Conservation (phyloP, 208 protist species). For the Wallacemonas rigidus region DNA sequence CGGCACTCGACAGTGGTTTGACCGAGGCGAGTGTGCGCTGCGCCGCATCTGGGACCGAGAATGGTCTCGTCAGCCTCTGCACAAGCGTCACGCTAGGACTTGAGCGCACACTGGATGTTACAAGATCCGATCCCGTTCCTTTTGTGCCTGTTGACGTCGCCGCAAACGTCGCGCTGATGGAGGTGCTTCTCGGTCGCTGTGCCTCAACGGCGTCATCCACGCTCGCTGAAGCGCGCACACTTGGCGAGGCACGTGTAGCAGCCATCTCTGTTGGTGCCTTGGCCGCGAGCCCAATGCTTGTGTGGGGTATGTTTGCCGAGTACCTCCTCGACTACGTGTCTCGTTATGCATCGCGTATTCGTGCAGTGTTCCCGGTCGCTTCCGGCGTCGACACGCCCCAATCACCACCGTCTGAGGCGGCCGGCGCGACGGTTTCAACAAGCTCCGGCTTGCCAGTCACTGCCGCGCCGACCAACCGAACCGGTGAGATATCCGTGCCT, state of each 20-base stretch:
- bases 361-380: conserved; percentile 33
- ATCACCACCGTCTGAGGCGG: too few relatives aligned
- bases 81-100: conserved; percentile 63
- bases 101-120: conserved; percentile 44
- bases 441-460: too few relatives aligned
- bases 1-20: conserved; percentile 49
- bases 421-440: too few relatives aligned
- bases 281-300: conserved; percentile 21
- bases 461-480: conserved; percentile 13
- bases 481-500: not conserved
- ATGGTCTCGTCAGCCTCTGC: conserved; percentile 46
- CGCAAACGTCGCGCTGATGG: conserved; percentile 45
- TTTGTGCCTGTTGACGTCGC: conserved; percentile 74
- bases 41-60: conserved; percentile 20
- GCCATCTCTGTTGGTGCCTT: not conserved
- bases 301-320: conserved; percentile 81
- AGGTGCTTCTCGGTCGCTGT: not conserved
- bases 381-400: conserved; percentile 12
- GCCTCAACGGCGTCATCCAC: not conserved
- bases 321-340: conserved; percentile 80
- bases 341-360: conserved; percentile 32
- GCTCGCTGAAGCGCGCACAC: not conserved
- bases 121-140: conserved; percentile 31
- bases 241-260: not conserved
- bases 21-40: conserved; percentile 26